Evolutionary conservation across 192 early-diverging fungal genomes (phyloP).

Genomic region (Helicostylum pulchrum): DNA sequence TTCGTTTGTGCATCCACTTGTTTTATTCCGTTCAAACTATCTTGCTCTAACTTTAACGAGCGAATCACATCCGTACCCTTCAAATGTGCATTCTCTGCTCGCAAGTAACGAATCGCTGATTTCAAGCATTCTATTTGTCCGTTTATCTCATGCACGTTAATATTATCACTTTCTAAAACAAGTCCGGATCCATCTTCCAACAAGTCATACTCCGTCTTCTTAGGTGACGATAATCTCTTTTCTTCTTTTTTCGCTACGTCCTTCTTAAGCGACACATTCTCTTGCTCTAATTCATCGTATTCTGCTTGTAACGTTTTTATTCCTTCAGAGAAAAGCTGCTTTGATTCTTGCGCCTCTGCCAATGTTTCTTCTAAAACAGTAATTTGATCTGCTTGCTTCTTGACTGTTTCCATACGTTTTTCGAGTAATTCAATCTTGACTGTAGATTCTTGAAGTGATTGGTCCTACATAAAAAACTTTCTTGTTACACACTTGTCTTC

Average conservation of each 20-base stretch:
- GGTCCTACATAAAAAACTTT: constrained; percentile 45
- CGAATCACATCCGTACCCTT: constrained; percentile 56
- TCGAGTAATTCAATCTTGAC: constrained; percentile 80
- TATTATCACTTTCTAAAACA: background rate
- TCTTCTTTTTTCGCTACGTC: constrained; percentile 22
- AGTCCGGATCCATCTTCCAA: background rate
- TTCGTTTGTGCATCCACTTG: background rate
- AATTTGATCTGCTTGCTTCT: constrained; percentile 64
- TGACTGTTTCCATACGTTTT: constrained; percentile 66
- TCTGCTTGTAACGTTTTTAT: constrained; percentile 67
- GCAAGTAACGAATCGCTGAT: constrained; percentile 70
- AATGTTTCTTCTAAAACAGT: constrained; percentile 57
- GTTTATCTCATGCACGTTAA: background rate
- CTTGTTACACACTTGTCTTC: background rate
- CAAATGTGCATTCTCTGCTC: constrained; percentile 79
- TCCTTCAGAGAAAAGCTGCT: constrained; percentile 67
- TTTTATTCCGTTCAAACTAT: constrained; percentile 13
- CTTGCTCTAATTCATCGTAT: constrained; percentile 61
- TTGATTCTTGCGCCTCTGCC: constrained; percentile 53
- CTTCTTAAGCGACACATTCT: constrained; percentile 57
- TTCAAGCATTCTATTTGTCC: constrained; percentile 66
- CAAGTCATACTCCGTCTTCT: constrained; percentile 19
- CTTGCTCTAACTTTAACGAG: constrained; percentile 33
- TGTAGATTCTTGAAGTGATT: constrained; percentile 66
- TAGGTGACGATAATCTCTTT: constrained; percentile 18